phyloP scores from a whole-genome alignment of 768 basidiomycete genomes.

The Kwoniella shandongensis region DNA sequence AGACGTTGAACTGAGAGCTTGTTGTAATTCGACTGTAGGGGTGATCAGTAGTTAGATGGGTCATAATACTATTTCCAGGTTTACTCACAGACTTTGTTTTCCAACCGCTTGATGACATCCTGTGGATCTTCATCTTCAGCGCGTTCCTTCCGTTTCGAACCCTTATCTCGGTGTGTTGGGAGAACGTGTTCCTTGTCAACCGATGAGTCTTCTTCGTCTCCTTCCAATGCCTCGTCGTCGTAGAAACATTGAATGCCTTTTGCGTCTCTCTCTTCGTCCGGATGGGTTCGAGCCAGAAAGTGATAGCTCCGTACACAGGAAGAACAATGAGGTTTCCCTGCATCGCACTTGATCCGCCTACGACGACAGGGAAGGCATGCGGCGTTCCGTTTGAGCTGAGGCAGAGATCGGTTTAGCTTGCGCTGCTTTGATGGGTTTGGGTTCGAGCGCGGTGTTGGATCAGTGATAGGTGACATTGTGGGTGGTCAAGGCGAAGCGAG shows the following conservation, averaged over 20 bases:
- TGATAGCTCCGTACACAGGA: slow-evolving; percentile 26
- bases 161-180: background rate
- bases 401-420: slow-evolving; percentile 23
- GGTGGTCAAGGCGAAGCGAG: background rate
- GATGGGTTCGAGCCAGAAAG: slow-evolving; percentile 28
- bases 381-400: slow-evolving; percentile 26
- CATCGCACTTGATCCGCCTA: slow-evolving; percentile 32
- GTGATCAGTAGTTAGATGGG: background rate
- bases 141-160: slow-evolving; percentile 8
- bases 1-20: slow-evolving; percentile 1
- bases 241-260: slow-evolving; percentile 36
- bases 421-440: slow-evolving; percentile 15
- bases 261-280: slow-evolving; percentile 31
- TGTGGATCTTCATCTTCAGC: slow-evolving; percentile 18
- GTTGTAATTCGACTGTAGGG: slow-evolving; percentile 18
- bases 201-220: slow-evolving; percentile 55
- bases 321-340: slow-evolving; percentile 28
- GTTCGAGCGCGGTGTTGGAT: background rate
- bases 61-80: no score
- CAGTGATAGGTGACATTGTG: background rate
- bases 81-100: slow-evolving; percentile 35
- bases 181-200: slow-evolving; percentile 1
- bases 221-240: slow-evolving; percentile 32
- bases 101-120: slow-evolving; percentile 23
- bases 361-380: slow-evolving; percentile 31